Evolutionary conservation across 495 filamentous ascomycete species (phyloP).

Genomic region (Penicillium salamii): DNA sequence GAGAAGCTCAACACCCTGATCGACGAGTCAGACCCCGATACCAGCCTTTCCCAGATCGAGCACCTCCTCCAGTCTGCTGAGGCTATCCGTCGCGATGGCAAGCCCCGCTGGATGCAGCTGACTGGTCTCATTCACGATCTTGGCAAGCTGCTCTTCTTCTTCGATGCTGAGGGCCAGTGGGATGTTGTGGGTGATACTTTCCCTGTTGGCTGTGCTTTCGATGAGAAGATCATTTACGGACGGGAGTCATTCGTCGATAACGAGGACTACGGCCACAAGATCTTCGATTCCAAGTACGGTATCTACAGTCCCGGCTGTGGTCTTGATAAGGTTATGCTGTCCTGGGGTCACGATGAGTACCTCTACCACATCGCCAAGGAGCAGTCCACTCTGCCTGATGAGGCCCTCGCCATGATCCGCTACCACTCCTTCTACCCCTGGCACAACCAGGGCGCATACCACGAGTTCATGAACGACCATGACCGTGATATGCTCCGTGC

Average conservation of each 20-base stretch:
- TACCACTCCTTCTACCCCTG: constrained; percentile 91
- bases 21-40: constrained; percentile 88
- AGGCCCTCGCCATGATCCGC: constrained; percentile 85
- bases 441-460: constrained; percentile 77
- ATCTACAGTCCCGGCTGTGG: constrained; percentile 78
- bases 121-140: constrained; percentile 87
- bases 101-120: constrained; percentile 90
- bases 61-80: constrained; percentile 85
- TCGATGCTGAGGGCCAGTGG: constrained; percentile 80
- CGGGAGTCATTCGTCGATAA: constrained; percentile 70
- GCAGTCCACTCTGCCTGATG: constrained; percentile 70
- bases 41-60: constrained; percentile 80
- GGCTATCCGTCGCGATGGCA: constrained; percentile 81
- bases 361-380: constrained; percentile 80
- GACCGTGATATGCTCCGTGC: constrained; percentile 76
- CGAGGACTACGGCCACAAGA: constrained; percentile 59
- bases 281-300: constrained; percentile 70
- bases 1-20: constrained; percentile 85
- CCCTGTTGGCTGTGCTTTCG: constrained; percentile 83
- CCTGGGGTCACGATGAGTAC: constrained; percentile 92
- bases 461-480: constrained; percentile 75
- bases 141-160: constrained; percentile 85
- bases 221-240: constrained; percentile 70
- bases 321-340: constrained; percentile 80
- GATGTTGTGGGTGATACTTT: constrained; percentile 92